phyloP scores from a whole-genome alignment of 345 rosid genomes.

The Toxicodendron radicans region DNA sequence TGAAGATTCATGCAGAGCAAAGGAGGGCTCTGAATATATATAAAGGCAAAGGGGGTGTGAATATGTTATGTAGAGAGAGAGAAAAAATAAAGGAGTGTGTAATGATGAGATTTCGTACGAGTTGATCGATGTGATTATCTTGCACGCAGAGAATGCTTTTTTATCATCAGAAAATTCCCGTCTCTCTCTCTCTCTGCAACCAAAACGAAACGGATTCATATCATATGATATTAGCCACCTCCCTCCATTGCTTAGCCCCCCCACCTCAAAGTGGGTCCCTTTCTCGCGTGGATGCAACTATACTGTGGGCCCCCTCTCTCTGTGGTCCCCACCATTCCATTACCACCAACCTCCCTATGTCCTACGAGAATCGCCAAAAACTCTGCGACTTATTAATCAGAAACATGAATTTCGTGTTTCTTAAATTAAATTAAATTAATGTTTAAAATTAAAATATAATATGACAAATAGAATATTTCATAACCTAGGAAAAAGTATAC shows the following conservation, averaged over 20 bases:
- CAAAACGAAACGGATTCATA: conserved; percentile 7
- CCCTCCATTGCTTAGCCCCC: neutral
- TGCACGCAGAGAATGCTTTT: conserved; percentile 38
- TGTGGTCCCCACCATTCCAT: conserved; percentile 25
- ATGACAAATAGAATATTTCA: too few relatives aligned
- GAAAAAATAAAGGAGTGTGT: neutral
- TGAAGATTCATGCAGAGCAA: conserved; percentile 20
- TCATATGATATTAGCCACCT: neutral
- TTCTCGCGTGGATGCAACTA: conserved; percentile 54
- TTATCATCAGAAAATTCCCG: conserved; percentile 19
- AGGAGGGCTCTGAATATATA: conserved; percentile 37
- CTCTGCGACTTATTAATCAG: conserved; percentile 7
- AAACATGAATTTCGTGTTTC: neutral
- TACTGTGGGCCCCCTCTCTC: conserved; percentile 36
- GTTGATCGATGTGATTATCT: conserved; percentile 29
- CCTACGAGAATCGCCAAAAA: conserved; percentile 12
- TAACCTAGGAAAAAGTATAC: too few relatives aligned
- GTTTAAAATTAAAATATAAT: too few relatives aligned
- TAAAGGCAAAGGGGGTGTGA: conserved; percentile 24
- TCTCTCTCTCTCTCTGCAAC: neutral
- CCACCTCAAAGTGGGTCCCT: conserved; percentile 28
- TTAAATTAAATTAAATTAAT: too few relatives aligned
- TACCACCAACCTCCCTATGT: neutral
- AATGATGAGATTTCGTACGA: conserved; percentile 36
- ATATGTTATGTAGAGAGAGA: neutral